These are phyloP conservation scores for Entomophthora muscae DNA, from an alignment of 371 early-diverging fungal genomes.

Conservation along the genomic window DNA sequence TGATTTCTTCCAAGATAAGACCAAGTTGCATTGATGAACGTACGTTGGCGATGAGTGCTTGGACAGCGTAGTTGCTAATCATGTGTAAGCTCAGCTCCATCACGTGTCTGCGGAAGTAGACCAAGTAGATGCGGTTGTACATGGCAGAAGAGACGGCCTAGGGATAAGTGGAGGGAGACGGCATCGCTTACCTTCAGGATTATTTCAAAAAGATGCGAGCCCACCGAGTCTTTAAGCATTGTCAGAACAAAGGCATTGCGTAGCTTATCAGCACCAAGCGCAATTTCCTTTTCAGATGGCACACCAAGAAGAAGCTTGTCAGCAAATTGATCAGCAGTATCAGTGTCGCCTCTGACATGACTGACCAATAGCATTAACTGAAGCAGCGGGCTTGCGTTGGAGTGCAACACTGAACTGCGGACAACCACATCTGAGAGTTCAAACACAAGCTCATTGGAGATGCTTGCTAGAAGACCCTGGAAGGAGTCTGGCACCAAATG, in stretches of 20 bases:
- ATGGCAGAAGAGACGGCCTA: slow-evolving; percentile 32
- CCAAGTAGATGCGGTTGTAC: slow-evolving; percentile 43
- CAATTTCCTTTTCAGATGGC: slow-evolving; percentile 23
- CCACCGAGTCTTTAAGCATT: slow-evolving; percentile 35
- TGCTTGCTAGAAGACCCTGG: slow-evolving; percentile 26
- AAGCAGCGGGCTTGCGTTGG: slow-evolving; percentile 57
- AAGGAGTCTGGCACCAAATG: slow-evolving; percentile 43
- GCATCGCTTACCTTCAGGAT: slow-evolving; percentile 15
- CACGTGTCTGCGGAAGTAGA: slow-evolving; percentile 39
- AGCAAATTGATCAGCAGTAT: slow-evolving; percentile 26
- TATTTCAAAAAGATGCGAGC: slow-evolving; percentile 45
- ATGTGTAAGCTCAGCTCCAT: slow-evolving; percentile 42
- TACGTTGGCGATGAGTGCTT: slow-evolving; percentile 40
- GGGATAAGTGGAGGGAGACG: not conserved
- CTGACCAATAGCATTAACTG: slow-evolving; percentile 45
- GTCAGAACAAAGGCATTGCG: slow-evolving; percentile 37
- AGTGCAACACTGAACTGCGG: slow-evolving; percentile 36
- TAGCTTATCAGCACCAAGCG: slow-evolving; percentile 12
- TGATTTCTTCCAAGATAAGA: slow-evolving; percentile 34
- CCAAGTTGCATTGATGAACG: slow-evolving; percentile 35
- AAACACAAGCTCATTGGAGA: slow-evolving; percentile 32
- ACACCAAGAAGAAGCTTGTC: slow-evolving; percentile 44
- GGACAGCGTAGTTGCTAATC: slow-evolving; percentile 70
- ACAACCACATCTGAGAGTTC: slow-evolving; percentile 33
- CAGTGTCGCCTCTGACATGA: slow-evolving; percentile 26